Evolutionary conservation across 2,329 filamentous ascomycete species (phyloP).

Genomic region (Ascochyta fabae): DNA sequence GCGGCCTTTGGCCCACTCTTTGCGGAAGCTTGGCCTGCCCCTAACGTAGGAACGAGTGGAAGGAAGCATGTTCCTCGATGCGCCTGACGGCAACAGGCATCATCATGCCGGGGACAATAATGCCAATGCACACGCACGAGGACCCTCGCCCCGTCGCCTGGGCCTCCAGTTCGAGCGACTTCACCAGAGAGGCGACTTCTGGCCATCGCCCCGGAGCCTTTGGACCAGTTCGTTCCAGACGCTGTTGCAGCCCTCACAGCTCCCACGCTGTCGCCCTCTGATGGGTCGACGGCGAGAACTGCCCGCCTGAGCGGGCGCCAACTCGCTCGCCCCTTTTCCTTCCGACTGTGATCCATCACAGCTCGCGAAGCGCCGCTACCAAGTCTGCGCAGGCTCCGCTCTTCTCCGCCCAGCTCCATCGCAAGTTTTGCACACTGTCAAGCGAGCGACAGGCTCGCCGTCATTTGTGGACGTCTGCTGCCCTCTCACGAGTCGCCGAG

Average conservation of each 20-base stretch:
- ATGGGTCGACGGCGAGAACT: background rate
- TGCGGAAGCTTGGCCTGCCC: slow-evolving; percentile 13
- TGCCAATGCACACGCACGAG: slow-evolving; percentile 6
- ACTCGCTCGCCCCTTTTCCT: slow-evolving; percentile 31
- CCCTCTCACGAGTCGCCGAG: slow-evolving; percentile 32
- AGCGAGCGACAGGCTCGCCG: slow-evolving; percentile 19
- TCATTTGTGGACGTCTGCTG: slow-evolving; percentile 16
- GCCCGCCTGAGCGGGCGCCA: slow-evolving; percentile 25
- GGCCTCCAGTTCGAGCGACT: slow-evolving; percentile 12
- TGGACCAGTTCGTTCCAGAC: background rate
- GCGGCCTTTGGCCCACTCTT: slow-evolving; percentile 9
- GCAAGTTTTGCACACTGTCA: slow-evolving; percentile 13
- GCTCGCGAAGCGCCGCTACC: slow-evolving; percentile 31
- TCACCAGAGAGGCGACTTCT: background rate
- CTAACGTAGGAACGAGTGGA: slow-evolving; percentile 15
- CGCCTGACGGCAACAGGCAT: slow-evolving; percentile 12
- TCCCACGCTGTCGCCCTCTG: slow-evolving; percentile 3
- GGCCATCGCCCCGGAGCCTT: background rate
- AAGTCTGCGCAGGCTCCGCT: slow-evolving; percentile 26
- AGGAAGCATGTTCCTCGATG: slow-evolving; percentile 2
- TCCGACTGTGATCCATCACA: slow-evolving; percentile 16
- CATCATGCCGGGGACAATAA: slow-evolving; percentile 5
- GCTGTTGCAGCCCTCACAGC: background rate
- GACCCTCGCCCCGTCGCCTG: slow-evolving; percentile 10
- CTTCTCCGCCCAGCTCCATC: slow-evolving; percentile 23